Percentiles rank a stretch among this genome's conserved stretches.
phyloP scores from a whole-genome alignment of 495 filamentous ascomycete genomes.

The Podospora fimiseda region DNA sequence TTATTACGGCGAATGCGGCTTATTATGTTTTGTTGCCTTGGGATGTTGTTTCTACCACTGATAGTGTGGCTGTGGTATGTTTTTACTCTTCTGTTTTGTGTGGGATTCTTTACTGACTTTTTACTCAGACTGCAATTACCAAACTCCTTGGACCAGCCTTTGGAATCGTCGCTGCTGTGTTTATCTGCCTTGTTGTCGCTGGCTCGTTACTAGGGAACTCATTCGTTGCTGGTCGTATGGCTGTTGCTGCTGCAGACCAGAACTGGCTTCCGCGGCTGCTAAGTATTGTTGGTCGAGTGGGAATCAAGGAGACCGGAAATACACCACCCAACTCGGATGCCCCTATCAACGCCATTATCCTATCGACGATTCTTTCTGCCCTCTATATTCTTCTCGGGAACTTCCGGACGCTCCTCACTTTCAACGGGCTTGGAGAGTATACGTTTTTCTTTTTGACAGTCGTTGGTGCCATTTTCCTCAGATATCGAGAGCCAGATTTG shows the following conservation, averaged over 20 bases:
- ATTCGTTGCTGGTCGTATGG: constrained; percentile 52
- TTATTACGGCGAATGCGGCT: constrained; percentile 45
- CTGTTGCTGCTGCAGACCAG: constrained; percentile 48
- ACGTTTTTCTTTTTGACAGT: constrained; percentile 54
- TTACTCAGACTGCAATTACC: constrained; percentile 45
- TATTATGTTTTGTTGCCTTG: constrained; percentile 54
- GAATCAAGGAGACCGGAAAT: constrained; percentile 8
- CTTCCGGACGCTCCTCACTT: constrained; percentile 50
- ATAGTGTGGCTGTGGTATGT: constrained; percentile 52
- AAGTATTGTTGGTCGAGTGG: constrained; percentile 35
- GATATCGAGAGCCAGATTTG: constrained; percentile 43
- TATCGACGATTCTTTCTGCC: constrained; percentile 40
- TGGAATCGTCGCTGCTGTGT: constrained; percentile 39
- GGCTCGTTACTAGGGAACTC: constrained; percentile 52
- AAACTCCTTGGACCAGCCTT: constrained; percentile 43
- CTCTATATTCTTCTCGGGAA: constrained; percentile 51
- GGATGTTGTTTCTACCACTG: constrained; percentile 44
- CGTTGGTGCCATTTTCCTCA: constrained; percentile 43
- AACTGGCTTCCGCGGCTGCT: constrained; percentile 45
- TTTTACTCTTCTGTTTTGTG: neutral
- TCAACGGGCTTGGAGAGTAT: constrained; percentile 52
- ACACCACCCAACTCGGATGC: constrained; percentile 29
- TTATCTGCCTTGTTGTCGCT: constrained; percentile 48
- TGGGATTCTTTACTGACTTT: neutral
- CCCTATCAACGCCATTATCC: constrained; percentile 46